These are phyloP conservation scores for Ustilago sp. DNA, from an alignment of 1,284 basidiomycete genomes.

Conservation along the genomic window DNA sequence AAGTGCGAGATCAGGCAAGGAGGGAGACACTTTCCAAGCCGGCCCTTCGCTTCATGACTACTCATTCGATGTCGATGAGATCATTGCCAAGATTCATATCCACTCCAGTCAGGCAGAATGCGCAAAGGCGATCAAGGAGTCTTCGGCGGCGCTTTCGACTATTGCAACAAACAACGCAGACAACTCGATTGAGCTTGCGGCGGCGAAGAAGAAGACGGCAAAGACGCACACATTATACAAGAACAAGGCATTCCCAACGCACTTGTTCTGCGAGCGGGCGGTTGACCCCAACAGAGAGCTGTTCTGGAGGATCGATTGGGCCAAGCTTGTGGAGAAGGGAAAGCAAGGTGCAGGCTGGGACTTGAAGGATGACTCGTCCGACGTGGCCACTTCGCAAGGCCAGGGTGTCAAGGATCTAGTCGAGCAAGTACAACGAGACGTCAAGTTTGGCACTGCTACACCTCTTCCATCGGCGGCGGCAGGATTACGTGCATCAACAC, in stretches of 20 bases:
- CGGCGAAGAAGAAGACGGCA: slow-evolving; percentile 15
- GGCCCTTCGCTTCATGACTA: slow-evolving; percentile 50
- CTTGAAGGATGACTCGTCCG: slow-evolving; percentile 49
- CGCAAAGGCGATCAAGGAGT: slow-evolving; percentile 36
- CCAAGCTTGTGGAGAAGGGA: slow-evolving; percentile 42
- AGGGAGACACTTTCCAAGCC: slow-evolving; percentile 47
- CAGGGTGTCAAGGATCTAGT: slow-evolving; percentile 55
- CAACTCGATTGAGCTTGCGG: neutral
- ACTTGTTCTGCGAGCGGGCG: slow-evolving; percentile 53
- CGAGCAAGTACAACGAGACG: slow-evolving; percentile 34
- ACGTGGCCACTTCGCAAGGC: slow-evolving; percentile 33
- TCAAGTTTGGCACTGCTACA: neutral
- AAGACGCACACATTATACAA: slow-evolving; percentile 34
- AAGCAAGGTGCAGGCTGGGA: slow-evolving; percentile 46
- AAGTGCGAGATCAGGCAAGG: slow-evolving; percentile 32
- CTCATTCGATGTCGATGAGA: slow-evolving; percentile 50
- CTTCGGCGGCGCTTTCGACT: slow-evolving; percentile 26
- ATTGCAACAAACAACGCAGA: slow-evolving; percentile 13
- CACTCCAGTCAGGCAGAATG: slow-evolving; percentile 29
- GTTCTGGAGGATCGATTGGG: slow-evolving; percentile 55
- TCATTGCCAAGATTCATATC: slow-evolving; percentile 44
- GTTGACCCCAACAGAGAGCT: slow-evolving; percentile 54
- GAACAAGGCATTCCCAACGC: slow-evolving; percentile 46
- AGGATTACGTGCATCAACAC: slow-evolving; percentile 12
- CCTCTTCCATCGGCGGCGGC: slow-evolving; percentile 10